These are phyloP conservation scores for Corynascus novoguineensis DNA, from an alignment of 495 filamentous ascomycete genomes.

Conservation along the genomic window DNA sequence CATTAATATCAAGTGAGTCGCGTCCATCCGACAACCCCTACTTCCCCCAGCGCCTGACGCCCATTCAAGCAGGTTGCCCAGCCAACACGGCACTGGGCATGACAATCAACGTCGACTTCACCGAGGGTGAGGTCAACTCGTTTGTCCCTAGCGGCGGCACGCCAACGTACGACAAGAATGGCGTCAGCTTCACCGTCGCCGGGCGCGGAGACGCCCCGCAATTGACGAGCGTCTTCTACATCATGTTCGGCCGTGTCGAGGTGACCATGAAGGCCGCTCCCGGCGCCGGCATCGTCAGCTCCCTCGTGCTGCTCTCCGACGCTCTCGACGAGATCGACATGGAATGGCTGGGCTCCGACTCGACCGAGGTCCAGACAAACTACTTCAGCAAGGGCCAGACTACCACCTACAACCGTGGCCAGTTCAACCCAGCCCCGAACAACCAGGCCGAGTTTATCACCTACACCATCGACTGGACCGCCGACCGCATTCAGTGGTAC, in stretches of 20 bases:
- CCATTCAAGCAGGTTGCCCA: slow-evolving; percentile 51
- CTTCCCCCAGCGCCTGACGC: slow-evolving; percentile 5
- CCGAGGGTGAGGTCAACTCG: slow-evolving; percentile 59
- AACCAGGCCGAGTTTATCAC: slow-evolving; percentile 70
- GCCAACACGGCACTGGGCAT: slow-evolving; percentile 77
- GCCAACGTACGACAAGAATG: slow-evolving; percentile 66
- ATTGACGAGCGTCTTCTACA: slow-evolving; percentile 69
- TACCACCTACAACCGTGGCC: slow-evolving; percentile 63
- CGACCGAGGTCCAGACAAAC: slow-evolving; percentile 72
- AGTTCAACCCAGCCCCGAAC: slow-evolving; percentile 57
- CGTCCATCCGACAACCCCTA: neutral
- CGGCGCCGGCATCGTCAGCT: slow-evolving; percentile 72
- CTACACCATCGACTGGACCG: slow-evolving; percentile 87
- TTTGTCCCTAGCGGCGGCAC: slow-evolving; percentile 63
- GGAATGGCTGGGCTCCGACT: slow-evolving; percentile 68
- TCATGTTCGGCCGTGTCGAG: slow-evolving; percentile 78
- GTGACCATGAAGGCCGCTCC: slow-evolving; percentile 64
- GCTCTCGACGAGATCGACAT: slow-evolving; percentile 93
- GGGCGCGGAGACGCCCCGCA: slow-evolving; percentile 76
- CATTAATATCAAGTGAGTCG: slow-evolving; percentile 24
- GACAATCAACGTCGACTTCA: slow-evolving; percentile 75
- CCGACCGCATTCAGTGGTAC: slow-evolving; percentile 71
- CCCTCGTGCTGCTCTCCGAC: slow-evolving; percentile 82
- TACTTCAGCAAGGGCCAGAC: slow-evolving; percentile 91
- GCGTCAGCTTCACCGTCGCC: slow-evolving; percentile 80